Evolutionary conservation across 352 stramenopile species (phyloP).

Genomic region (Phytophthora fragariaefolia): DNA sequence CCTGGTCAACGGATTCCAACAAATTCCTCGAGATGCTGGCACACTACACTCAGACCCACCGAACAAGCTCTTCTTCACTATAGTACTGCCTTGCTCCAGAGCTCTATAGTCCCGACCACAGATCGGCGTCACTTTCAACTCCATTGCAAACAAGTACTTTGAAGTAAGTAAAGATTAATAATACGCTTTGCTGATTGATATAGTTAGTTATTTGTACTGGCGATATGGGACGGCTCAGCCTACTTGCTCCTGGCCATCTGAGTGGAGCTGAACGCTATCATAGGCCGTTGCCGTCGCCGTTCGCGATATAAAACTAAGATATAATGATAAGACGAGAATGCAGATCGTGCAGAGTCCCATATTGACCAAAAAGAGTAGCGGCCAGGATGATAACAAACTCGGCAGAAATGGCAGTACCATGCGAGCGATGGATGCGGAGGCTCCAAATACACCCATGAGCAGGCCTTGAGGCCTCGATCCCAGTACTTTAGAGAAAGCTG

Average conservation of each 20-base stretch:
- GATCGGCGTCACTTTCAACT: constrained; percentile 43
- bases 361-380: constrained; percentile 52
- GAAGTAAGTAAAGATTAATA: too few relatives aligned
- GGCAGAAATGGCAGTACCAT: constrained; percentile 69
- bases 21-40: constrained; percentile 43
- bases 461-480: constrained; percentile 55
- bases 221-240: not conserved
- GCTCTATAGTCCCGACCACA: constrained; percentile 41
- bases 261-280: constrained; percentile 34
- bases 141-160: constrained; percentile 29
- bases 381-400: constrained; percentile 51
- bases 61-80: constrained; percentile 27
- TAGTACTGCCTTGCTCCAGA: constrained; percentile 4
- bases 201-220: constrained; percentile 19
- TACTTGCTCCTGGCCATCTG: constrained; percentile 29
- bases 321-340: constrained; percentile 46
- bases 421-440: constrained; percentile 57
- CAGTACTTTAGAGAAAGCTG: constrained; percentile 66
- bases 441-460: constrained; percentile 70
- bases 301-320: constrained; percentile 26
- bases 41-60: constrained; percentile 6
- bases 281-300: constrained; percentile 11
- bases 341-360: constrained; percentile 50
- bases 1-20: constrained; percentile 60
- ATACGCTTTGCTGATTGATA: constrained; percentile 1